phyloP scores from a whole-genome alignment of 345 rosid genomes.

The Arabis hirsuta region DNA sequence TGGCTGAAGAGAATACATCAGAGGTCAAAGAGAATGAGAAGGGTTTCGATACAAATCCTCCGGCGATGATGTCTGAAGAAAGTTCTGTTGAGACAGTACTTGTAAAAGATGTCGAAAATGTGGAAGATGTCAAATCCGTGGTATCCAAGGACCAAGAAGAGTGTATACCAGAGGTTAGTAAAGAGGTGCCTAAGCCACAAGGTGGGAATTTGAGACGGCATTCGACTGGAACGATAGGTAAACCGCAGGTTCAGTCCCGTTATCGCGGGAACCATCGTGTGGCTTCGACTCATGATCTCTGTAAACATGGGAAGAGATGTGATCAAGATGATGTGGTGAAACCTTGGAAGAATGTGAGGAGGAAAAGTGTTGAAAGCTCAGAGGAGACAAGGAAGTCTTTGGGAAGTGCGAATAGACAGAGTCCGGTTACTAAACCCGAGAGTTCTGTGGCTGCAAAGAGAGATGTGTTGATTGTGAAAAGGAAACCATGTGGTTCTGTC shows the following conservation, averaged over 20 bases:
- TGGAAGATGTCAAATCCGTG: constrained; percentile 23
- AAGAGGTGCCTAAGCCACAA: constrained; percentile 31
- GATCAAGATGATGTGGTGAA: constrained; percentile 45
- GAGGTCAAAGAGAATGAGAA: constrained; percentile 28
- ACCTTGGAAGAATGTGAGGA: constrained; percentile 40
- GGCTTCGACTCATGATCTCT: constrained; percentile 80
- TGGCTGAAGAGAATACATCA: constrained; percentile 41
- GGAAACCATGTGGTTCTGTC: constrained; percentile 30
- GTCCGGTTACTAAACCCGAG: constrained; percentile 28
- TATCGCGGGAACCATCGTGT: constrained; percentile 59
- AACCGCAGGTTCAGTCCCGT: constrained; percentile 53
- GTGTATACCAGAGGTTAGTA: constrained; percentile 9
- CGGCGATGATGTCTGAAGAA: constrained; percentile 17
- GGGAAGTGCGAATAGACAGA: constrained; percentile 18
- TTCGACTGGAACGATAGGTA: constrained; percentile 53
- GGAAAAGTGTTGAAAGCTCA: constrained; percentile 36
- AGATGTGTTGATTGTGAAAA: constrained; percentile 28
- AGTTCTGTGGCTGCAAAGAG: constrained; percentile 31
- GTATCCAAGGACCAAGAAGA: constrained; percentile 30
- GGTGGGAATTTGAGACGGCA: constrained; percentile 46
- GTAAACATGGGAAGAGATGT: constrained; percentile 59
- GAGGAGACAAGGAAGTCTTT: constrained; percentile 33
- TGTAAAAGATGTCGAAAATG: constrained; percentile 24
- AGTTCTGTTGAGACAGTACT: background rate
- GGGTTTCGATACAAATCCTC: background rate